Evolutionary conservation across 805 yeast genomes (phyloP).

Genomic region (Metschnikowia sp.): DNA sequence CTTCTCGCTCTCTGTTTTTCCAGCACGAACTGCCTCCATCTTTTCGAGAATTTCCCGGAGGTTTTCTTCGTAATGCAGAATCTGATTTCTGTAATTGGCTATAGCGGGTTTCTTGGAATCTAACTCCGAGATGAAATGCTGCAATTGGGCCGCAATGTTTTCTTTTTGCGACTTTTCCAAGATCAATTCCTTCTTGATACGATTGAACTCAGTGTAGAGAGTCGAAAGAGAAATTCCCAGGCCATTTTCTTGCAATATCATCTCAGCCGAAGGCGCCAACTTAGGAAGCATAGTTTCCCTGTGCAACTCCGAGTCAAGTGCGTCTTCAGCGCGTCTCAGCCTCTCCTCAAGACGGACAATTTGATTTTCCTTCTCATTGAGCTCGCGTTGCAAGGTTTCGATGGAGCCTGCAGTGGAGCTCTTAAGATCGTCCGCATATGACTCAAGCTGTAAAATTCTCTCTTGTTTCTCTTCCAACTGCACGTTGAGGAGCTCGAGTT

Average conservation of each 20-base stretch:
- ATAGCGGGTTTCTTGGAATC: constrained; percentile 77
- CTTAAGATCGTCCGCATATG: constrained; percentile 40
- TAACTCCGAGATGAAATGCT: constrained; percentile 68
- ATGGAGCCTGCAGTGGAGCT: constrained; percentile 35
- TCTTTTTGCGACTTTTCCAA: constrained; percentile 71
- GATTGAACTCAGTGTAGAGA: constrained; percentile 59
- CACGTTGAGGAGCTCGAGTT: constrained; percentile 51
- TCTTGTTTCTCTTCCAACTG: constrained; percentile 50
- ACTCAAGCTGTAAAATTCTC: constrained; percentile 54
- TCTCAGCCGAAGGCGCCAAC: constrained; percentile 56
- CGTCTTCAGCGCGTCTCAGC: constrained; percentile 39
- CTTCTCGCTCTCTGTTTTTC: constrained; percentile 43
- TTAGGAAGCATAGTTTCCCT: constrained; percentile 39
- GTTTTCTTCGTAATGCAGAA: constrained; percentile 52
- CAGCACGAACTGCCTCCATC: constrained; percentile 52
- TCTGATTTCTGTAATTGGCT: constrained; percentile 58
- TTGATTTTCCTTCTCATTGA: constrained; percentile 37
- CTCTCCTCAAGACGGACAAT: constrained; percentile 32
- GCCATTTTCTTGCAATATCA: constrained; percentile 42
- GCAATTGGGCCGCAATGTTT: constrained; percentile 65
- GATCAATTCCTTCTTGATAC: constrained; percentile 61
- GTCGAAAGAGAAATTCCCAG: constrained; percentile 62
- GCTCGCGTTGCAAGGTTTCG: constrained; percentile 30
- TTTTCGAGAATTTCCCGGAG: constrained; percentile 49
- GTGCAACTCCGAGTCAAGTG: constrained; percentile 36